Base-by-base conservation (phyloP, 306 rosid species). In the Crotalaria pallida region DNA sequence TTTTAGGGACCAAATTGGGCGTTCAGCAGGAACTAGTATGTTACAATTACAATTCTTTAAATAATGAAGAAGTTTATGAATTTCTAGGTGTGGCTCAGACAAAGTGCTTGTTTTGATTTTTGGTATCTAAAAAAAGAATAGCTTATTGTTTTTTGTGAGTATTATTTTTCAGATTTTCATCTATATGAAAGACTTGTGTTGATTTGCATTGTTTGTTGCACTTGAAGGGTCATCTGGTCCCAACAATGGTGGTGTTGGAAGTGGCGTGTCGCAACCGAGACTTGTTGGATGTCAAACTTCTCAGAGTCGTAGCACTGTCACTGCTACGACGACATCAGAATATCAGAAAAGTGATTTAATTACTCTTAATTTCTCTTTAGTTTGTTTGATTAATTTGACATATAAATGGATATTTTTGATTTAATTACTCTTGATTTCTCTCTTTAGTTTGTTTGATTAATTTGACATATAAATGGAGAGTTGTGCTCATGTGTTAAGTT, bases 191-290 rank as follows among this genome's bases (percentile, higher is more conserved):
- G 67, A 26, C 78, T 34, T 23, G 53, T 57, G 51, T 56, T 38
- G 49, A 11, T 34, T 56, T 76, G 75, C 64, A 26, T n/a, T n/a
- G n/a, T n/a, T 49, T 48, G 43, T 49, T 33, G 43, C 55, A 65
- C 76, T 53, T 71, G 78, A 76, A 79, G 86, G 72, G 79, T 63
- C 75, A 63, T 48, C 63, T 26, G 69, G 31, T 59, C 51, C 4
- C 23, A 70, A 36, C 15, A 1, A 72, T 52, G 74, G 69, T 52
- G 74, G 59, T 62, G 50, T 64, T 64, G 69, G 23, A 9, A 17
- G 3, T 22, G 69, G 33, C 8, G 61, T 43, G 27, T 44, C 56
- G 69, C 84, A 80, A 43, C 82, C 51, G 3, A 65, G 40, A 19
- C 10, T 48, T 12, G 77, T 75, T 41, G 75, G 67, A 24, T 68